Conservation (phyloP, 345 rosid genomes). For the Sisymbrium altissimum region DNA sequence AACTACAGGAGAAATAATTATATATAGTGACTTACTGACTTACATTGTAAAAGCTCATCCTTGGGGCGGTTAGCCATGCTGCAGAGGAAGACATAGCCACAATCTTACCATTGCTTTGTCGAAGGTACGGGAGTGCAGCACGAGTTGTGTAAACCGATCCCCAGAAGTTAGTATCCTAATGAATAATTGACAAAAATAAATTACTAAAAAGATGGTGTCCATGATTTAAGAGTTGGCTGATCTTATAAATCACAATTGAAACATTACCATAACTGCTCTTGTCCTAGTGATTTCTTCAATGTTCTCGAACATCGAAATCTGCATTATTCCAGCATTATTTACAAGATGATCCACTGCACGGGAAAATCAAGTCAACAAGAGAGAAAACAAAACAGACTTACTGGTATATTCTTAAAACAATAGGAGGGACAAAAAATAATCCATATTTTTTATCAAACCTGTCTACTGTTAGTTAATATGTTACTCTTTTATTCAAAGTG, state of each 20-base stretch:
- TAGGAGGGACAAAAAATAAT: not conserved
- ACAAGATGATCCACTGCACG: constrained; percentile 58
- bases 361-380: not conserved
- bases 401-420: not conserved
- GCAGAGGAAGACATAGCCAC: constrained; percentile 47
- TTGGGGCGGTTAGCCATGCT: constrained; percentile 48
- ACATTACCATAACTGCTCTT: constrained; percentile 38
- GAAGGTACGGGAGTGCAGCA: constrained; percentile 57
- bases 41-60: constrained; percentile 56
- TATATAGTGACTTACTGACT: constrained; percentile 27
- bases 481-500: not conserved
- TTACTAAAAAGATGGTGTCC: not conserved
- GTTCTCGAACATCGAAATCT: constrained; percentile 45
- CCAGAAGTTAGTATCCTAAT: constrained; percentile 66
- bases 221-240: not conserved
- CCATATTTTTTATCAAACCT: not conserved
- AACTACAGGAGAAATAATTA: too few species aligned
- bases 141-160: constrained; percentile 53
- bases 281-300: constrained; percentile 31
- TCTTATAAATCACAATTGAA: not conserved
- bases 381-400: not conserved
- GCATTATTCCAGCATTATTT: constrained; percentile 43
- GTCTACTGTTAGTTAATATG: not conserved
- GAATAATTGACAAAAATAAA: not conserved
- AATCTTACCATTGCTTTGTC: constrained; percentile 52